Evolutionary conservation across 2,329 filamentous ascomycete genomes (phyloP).

Genomic region (Chrysoporthe puriensis): DNA sequence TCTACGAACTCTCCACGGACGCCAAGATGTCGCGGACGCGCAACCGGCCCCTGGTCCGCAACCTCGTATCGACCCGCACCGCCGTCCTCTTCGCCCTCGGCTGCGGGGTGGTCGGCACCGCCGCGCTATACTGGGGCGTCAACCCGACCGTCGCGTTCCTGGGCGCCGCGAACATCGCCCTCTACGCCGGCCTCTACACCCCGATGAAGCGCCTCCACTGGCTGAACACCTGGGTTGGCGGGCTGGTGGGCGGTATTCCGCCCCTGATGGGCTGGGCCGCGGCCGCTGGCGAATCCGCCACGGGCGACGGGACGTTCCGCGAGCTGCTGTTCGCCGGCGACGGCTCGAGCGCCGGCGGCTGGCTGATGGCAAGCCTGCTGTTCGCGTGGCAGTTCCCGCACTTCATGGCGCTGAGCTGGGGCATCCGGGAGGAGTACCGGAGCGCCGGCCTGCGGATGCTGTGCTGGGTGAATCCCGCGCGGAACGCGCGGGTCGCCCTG

Average conservation of each 20-base stretch:
- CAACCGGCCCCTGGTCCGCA: conserved; percentile 85
- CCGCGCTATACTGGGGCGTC: conserved; percentile 82
- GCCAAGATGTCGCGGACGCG: conserved; percentile 92
- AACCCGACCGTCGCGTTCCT: conserved; percentile 92
- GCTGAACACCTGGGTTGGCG: conserved; percentile 93
- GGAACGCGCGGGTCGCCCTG: conserved; percentile 84
- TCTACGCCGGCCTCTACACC: conserved; percentile 93
- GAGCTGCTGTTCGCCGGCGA: conserved; percentile 73
- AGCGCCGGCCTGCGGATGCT: conserved; percentile 72
- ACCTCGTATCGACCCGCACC: conserved; percentile 70
- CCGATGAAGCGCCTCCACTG: conserved; percentile 86
- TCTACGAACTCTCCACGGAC: conserved; percentile 89
- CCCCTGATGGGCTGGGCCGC: conserved; percentile 98
- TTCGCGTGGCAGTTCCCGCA: conserved; percentile 99
- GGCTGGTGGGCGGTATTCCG: conserved; percentile 88
- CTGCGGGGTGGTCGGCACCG: conserved; percentile 70
- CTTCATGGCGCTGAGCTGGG: conserved; percentile 92
- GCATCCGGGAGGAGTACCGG: conserved; percentile 88
- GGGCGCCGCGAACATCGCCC: conserved; percentile 79
- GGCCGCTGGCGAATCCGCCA: conserved; percentile 85
- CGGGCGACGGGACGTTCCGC: conserved; percentile 72
- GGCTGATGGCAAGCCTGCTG: conserved; percentile 81
- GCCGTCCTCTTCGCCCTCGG: conserved; percentile 80
- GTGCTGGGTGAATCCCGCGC: conserved; percentile 81
- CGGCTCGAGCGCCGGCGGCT: conserved; percentile 73